Percentiles rank a stretch among this genome's conserved stretches.
Evolutionary conservation across 1,139 yeast species (phyloP).

Genomic region (Nakaseomyces delphensis): DNA sequence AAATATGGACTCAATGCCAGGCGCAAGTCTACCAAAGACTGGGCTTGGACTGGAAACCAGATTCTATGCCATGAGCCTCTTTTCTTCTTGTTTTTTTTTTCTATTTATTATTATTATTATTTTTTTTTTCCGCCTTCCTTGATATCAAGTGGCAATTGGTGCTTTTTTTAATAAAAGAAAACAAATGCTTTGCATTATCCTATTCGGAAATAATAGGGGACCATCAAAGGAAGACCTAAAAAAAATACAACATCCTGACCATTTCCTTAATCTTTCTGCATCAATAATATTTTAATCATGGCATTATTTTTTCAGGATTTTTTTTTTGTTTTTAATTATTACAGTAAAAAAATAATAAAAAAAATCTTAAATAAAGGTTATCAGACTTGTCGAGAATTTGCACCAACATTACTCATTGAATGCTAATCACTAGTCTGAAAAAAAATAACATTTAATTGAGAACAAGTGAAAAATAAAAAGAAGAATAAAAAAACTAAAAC

Average conservation of each 20-base stretch:
- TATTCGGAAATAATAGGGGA: constrained; percentile 5
- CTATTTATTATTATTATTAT: too few species aligned
- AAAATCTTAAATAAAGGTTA: not conserved
- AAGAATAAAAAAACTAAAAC: not conserved
- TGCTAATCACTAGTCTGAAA: too few species aligned
- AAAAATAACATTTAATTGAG: too few species aligned
- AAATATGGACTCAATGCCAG: constrained; percentile 55
- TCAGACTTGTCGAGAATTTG: too few species aligned
- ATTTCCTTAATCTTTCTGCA: not conserved
- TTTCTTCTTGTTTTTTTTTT: too few species aligned
- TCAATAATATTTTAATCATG: not conserved
- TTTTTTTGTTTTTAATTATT: not conserved
- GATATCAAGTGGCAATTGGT: not conserved
- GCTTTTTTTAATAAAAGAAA: not conserved
- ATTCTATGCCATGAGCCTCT: constrained; percentile 21
- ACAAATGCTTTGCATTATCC: not conserved
- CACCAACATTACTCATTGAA: too few species aligned
- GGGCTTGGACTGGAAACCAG: constrained; percentile 54
- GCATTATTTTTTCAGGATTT: not conserved
- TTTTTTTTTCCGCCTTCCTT: too few species aligned
- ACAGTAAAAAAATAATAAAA: too few species aligned
- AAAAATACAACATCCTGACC: not conserved
- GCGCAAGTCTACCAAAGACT: constrained; percentile 44
- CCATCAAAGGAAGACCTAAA: too few species aligned
- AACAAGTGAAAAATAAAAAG: not conserved